Evolutionary conservation across 148 eudicot genomes (phyloP).

Genomic region (Rhododendron vialii): DNA sequence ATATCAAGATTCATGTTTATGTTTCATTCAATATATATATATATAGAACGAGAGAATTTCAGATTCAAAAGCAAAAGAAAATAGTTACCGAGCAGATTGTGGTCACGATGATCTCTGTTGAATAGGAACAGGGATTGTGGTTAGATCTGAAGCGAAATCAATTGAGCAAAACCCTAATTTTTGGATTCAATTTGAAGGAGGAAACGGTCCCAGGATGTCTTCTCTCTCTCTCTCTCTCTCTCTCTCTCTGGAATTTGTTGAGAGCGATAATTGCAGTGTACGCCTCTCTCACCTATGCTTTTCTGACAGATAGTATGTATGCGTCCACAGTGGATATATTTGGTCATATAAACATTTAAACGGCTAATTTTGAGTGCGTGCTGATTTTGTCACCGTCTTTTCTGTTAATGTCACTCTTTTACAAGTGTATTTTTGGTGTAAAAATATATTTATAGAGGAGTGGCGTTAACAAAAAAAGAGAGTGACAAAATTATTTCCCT

Average conservation of each 20-base stretch:
- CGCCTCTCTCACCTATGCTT: background rate
- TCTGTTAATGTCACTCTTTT: too few relatives aligned
- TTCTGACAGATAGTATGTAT: background rate
- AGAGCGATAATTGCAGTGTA: constrained; percentile 8
- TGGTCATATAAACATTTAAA: background rate
- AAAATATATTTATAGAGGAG: too few relatives aligned
- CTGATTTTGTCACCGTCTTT: too few relatives aligned
- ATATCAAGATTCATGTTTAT: background rate
- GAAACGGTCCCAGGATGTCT: background rate
- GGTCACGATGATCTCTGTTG: background rate
- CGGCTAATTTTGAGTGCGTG: background rate
- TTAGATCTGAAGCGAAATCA: constrained; percentile 7
- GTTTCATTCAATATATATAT: background rate
- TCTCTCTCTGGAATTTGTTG: constrained; percentile 6
- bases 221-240: background rate
- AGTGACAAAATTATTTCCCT: too few relatives aligned
- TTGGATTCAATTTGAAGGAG: background rate
- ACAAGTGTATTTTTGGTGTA: too few relatives aligned
- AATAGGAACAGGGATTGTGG: background rate
- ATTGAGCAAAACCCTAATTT: constrained; percentile 10
- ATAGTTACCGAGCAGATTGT: background rate
- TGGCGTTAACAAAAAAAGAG: too few relatives aligned
- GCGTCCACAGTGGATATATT: background rate
- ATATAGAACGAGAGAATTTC: background rate
- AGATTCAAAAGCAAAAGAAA: background rate